Evolutionary conservation across 2,329 filamentous ascomycete species (phyloP).

Genomic region (Colletotrichum kahawae): DNA sequence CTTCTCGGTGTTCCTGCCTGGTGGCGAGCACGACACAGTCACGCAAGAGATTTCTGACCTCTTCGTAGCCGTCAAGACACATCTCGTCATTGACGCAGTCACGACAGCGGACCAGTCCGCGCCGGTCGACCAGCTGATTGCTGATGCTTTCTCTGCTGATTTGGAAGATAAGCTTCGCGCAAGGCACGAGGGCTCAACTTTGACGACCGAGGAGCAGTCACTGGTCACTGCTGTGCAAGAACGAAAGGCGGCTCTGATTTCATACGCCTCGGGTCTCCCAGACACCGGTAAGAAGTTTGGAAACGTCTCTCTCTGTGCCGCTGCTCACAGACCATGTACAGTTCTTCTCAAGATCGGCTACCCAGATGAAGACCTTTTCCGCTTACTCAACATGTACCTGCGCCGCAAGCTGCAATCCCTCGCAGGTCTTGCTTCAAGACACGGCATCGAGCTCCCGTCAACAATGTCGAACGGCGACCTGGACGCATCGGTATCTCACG

Average conservation of each 20-base stretch:
- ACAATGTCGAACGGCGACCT: constrained; percentile 32
- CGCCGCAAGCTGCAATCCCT: constrained; percentile 37
- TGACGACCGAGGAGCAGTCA: constrained; percentile 38
- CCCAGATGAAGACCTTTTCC: constrained; percentile 27
- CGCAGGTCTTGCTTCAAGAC: constrained; percentile 36
- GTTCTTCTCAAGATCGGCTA: constrained; percentile 14
- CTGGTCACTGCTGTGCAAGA: constrained; percentile 37
- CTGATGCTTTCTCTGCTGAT: constrained; percentile 61
- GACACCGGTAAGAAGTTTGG: constrained; percentile 24
- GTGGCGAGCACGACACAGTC: constrained; percentile 42
- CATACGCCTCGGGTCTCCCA: constrained; percentile 7
- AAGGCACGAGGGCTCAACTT: constrained; percentile 33
- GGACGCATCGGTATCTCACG: constrained; percentile 29
- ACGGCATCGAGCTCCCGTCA: constrained; percentile 39
- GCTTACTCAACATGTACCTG: constrained; percentile 36
- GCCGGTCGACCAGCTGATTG: constrained; percentile 55
- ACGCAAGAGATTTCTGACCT: constrained; percentile 46
- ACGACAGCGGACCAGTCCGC: constrained; percentile 52
- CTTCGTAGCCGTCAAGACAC: constrained; percentile 52
- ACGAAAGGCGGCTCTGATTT: constrained; percentile 36
- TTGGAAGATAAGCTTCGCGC: constrained; percentile 53
- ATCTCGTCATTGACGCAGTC: constrained; percentile 57
- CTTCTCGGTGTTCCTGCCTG: constrained; percentile 45
- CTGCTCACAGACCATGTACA: constrained; percentile 41
- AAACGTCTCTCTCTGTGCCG: constrained; percentile 31